Evolutionary conservation across 2,329 filamentous ascomycete genomes (phyloP).

Genomic region (Colletotrichum musae): DNA sequence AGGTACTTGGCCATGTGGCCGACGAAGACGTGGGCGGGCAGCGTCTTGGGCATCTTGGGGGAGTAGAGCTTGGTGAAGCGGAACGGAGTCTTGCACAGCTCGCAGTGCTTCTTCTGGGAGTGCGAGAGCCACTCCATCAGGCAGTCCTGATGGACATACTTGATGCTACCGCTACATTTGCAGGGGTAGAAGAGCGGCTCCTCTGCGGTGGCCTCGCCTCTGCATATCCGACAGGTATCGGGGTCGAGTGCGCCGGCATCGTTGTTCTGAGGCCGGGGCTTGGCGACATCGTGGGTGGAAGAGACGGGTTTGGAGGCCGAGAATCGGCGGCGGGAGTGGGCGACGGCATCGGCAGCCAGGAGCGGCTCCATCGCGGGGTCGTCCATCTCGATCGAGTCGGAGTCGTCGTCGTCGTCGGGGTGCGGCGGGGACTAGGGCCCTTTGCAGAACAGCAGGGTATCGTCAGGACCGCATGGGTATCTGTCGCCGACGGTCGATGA

Average conservation of each 20-base stretch:
- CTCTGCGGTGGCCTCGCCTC: slow-evolving; percentile 84
- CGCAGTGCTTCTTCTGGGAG: slow-evolving; percentile 99
- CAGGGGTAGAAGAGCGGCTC: slow-evolving; percentile 97
- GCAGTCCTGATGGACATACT: slow-evolving; percentile 97
- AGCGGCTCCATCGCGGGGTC: slow-evolving; percentile 45
- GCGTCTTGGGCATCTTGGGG: slow-evolving; percentile 88
- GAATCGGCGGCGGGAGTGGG: slow-evolving; percentile 47
- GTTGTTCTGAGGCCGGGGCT: slow-evolving; percentile 29
- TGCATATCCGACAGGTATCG: slow-evolving; percentile 97
- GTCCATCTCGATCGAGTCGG: slow-evolving; percentile 44
- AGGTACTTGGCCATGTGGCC: slow-evolving; percentile 83
- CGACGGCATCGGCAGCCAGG: slow-evolving; percentile 45
- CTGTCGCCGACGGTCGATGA: neutral
- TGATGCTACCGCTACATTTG: slow-evolving; percentile 99
- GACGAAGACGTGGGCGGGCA: slow-evolving; percentile 86
- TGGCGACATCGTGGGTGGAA: slow-evolving; percentile 15
- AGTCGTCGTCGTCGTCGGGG: slow-evolving; percentile 6
- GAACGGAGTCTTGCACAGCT: slow-evolving; percentile 98
- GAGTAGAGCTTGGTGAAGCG: slow-evolving; percentile 98
- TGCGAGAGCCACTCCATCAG: slow-evolving; percentile 99
- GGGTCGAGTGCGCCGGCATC: slow-evolving; percentile 59
- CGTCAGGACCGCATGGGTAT: slow-evolving; percentile 39
- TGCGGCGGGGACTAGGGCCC: slow-evolving; percentile 29
- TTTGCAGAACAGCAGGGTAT: slow-evolving; percentile 9
- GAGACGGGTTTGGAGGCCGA: slow-evolving; percentile 34